Percentiles rank a stretch among this genome's conserved stretches.
phyloP scores from a whole-genome alignment of 495 filamentous ascomycete genomes.

The Aspergillus avenaceus region DNA sequence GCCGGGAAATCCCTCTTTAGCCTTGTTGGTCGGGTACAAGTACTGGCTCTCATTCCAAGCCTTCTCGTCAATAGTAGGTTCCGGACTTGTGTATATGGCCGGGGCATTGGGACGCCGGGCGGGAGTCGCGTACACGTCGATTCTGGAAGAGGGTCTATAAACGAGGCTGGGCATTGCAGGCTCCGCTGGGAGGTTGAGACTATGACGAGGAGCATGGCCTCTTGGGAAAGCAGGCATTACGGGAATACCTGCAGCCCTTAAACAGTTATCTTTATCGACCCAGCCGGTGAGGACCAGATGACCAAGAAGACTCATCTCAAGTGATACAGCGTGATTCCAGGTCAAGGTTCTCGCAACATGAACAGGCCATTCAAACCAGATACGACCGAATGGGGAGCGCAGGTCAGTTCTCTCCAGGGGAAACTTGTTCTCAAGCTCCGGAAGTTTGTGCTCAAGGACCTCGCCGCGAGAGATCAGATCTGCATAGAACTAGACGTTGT shows the following conservation, averaged over 20 bases:
- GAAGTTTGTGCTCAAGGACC: slow-evolving; percentile 1
- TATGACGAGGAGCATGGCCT: background rate
- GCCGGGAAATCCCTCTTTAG: slow-evolving; percentile 1
- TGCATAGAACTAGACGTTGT: slow-evolving; percentile 24
- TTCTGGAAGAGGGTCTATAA: background rate
- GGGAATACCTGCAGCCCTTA: background rate
- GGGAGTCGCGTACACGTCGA: slow-evolving; percentile 3
- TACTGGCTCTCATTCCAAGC: slow-evolving; percentile 12
- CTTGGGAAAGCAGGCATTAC: background rate
- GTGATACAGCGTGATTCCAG: slow-evolving; percentile 20
- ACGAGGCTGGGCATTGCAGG: background rate
- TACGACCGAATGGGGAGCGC: slow-evolving; percentile 22
- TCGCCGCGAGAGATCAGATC: slow-evolving; percentile 24
- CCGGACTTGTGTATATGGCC: too few relatives aligned
- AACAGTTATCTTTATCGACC: slow-evolving; percentile 4
- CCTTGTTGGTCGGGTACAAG: slow-evolving; percentile 4
- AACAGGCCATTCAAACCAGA: slow-evolving; percentile 29
- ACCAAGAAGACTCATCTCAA: slow-evolving; percentile 18
- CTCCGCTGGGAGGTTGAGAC: background rate
- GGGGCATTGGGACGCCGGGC: slow-evolving; percentile 16
- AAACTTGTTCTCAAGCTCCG: slow-evolving; percentile 16
- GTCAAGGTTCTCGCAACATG: slow-evolving; percentile 6
- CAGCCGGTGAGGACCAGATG: slow-evolving; percentile 20
- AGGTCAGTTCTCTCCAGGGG: slow-evolving; percentile 9
- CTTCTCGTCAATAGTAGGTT: too few relatives aligned